A percentile compares a stretch with the other conserved stretches of the same genome.
These are phyloP conservation scores for Earliella scabrosa DNA, from an alignment of 1,284 basidiomycete species.

Conservation along the genomic window DNA sequence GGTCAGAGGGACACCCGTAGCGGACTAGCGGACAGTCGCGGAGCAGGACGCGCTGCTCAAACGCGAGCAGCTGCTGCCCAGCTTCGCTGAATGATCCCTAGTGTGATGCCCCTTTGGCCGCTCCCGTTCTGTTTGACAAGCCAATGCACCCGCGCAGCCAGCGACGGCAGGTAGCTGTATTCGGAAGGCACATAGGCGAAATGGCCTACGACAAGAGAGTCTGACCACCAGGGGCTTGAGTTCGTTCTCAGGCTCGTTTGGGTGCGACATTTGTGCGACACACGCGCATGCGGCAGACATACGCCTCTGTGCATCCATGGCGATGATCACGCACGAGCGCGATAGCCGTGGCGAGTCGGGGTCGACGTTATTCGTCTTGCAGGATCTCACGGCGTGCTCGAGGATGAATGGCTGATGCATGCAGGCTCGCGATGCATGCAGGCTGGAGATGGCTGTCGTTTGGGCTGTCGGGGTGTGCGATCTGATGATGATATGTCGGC, in stretches of 20 bases:
- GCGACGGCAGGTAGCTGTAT: neutral
- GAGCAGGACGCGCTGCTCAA: neutral
- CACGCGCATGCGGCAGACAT: neutral
- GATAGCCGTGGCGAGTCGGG: neutral
- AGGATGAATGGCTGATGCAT: no score
- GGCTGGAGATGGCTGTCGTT: neutral
- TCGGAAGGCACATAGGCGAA: neutral
- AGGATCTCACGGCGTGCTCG: no score
- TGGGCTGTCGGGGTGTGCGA: neutral
- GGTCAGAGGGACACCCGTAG: neutral
- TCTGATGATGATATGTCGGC: constrained; percentile 11
- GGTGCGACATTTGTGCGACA: neutral
- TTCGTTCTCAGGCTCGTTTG: neutral
- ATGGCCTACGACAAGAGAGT: neutral
- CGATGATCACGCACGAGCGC: neutral
- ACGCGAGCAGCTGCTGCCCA: neutral
- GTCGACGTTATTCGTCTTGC: neutral
- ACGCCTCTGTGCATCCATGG: neutral
- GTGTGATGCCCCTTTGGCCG: neutral
- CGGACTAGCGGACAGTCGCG: no score
- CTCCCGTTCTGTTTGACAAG: neutral
- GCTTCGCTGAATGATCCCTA: neutral
- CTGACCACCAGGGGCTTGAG: neutral
- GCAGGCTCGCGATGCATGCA: no score
- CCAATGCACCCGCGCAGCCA: neutral